phyloP scores from a whole-genome alignment of 352 stramenopile species.

The Plasmopara muralis region DNA sequence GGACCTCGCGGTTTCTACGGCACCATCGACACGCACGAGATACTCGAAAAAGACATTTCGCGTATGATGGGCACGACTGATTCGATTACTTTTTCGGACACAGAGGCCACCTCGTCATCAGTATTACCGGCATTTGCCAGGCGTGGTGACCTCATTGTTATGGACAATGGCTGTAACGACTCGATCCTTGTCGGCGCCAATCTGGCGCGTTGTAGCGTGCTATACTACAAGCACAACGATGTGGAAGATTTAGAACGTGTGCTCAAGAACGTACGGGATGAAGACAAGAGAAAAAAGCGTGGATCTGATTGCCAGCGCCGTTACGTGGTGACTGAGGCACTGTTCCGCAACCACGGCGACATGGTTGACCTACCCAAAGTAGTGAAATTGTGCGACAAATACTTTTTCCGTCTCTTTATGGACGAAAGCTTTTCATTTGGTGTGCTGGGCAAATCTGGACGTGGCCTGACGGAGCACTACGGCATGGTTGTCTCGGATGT shows the following conservation, averaged over 20 bases:
- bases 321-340: constrained; percentile 96
- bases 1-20: constrained; percentile 98
- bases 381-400: constrained; percentile 87
- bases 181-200: constrained; percentile 90
- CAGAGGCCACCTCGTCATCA: constrained; percentile 89
- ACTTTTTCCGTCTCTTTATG: constrained; percentile 82
- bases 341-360: constrained; percentile 97
- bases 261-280: constrained; percentile 77
- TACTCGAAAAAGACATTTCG: constrained; percentile 89
- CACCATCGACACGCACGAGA: constrained; percentile 90
- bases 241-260: constrained; percentile 93
- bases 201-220: constrained; percentile 89
- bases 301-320: constrained; percentile 85
- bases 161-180: constrained; percentile 95
- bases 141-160: constrained; percentile 94
- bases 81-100: constrained; percentile 97
- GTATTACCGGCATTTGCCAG: constrained; percentile 97
- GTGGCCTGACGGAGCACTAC: constrained; percentile 82
- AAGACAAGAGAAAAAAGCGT: constrained; percentile 84
- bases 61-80: constrained; percentile 90
- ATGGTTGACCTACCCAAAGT: constrained; percentile 92
- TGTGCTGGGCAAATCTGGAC: constrained; percentile 88
- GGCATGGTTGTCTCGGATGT: constrained; percentile 68
- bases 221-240: constrained; percentile 98
- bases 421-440: constrained; percentile 93